These are phyloP conservation scores for Phytophthora rubi DNA, from an alignment of 352 stramenopile genomes.

Conservation along the genomic window DNA sequence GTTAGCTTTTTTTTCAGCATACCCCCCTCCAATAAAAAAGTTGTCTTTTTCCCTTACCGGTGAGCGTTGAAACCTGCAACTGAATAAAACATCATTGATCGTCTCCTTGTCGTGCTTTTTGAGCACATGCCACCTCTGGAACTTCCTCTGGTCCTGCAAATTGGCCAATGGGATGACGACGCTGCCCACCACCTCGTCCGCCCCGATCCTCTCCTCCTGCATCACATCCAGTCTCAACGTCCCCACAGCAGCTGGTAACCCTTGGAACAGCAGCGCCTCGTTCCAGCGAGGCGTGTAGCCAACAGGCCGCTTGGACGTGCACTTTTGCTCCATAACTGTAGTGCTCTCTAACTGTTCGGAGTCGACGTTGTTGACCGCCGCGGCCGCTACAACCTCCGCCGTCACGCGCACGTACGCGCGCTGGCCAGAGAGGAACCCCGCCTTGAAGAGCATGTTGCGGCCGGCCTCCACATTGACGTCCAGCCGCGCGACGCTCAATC, in stretches of 20 bases:
- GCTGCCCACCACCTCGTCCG: conserved; percentile 47
- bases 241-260: conserved; percentile 49
- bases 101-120: conserved; percentile 36
- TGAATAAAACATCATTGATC: conserved; percentile 47
- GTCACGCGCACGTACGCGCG: conserved; percentile 60
- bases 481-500: conserved; percentile 50
- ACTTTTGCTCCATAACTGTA: conserved; percentile 42
- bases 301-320: conserved; percentile 47
- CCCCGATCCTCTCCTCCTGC: conserved; percentile 66
- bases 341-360: conserved; percentile 16
- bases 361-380: conserved; percentile 7
- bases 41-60: conserved; percentile 27
- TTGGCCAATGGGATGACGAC: conserved; percentile 47
- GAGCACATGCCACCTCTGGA: conserved; percentile 61
- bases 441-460: conserved; percentile 55
- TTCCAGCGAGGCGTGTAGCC: conserved; percentile 42
- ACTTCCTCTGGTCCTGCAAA: conserved; percentile 57
- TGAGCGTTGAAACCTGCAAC: conserved; percentile 60
- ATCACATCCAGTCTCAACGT: conserved; percentile 57
- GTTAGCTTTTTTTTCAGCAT: background rate
- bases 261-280: conserved; percentile 53
- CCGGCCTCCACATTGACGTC: conserved; percentile 51
- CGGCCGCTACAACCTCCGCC: conserved; percentile 33
- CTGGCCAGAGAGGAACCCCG: conserved; percentile 55
- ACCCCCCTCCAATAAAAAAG: background rate